A percentile compares a stretch with the other conserved stretches of the same genome.
Evolutionary conservation across 148 eudicot genomes (phyloP).

Genomic region (Nepenthes mirabilis): DNA sequence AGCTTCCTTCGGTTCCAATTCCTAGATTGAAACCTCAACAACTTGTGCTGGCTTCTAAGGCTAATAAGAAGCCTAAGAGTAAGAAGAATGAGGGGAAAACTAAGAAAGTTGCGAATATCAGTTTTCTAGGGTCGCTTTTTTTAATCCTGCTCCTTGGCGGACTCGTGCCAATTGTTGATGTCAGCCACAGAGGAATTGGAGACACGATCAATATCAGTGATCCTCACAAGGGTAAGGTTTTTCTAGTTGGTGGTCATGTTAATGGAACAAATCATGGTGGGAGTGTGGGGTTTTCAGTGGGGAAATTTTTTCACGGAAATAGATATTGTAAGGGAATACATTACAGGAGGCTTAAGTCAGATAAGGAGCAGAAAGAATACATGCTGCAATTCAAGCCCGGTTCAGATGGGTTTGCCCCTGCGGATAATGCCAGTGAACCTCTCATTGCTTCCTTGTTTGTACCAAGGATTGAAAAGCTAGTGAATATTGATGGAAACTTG

Average conservation of each 20-base stretch:
- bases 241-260: slow-evolving; percentile 30
- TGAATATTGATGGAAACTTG: slow-evolving; percentile 94
- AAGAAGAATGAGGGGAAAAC: slow-evolving; percentile 57
- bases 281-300: slow-evolving; percentile 16
- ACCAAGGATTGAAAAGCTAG: slow-evolving; percentile 88
- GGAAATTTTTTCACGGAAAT: slow-evolving; percentile 12
- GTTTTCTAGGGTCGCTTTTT: slow-evolving; percentile 69
- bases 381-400: slow-evolving; percentile 11
- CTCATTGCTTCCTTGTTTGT: slow-evolving; percentile 82
- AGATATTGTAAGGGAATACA: slow-evolving; percentile 5
- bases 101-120: slow-evolving; percentile 89
- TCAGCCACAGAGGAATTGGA: slow-evolving; percentile 37
- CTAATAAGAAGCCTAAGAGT: slow-evolving; percentile 36
- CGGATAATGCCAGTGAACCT: slow-evolving; percentile 59
- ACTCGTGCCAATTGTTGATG: slow-evolving; percentile 59
- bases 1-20: slow-evolving; percentile 79
- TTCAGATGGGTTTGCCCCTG: slow-evolving; percentile 17
- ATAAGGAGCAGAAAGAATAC: slow-evolving; percentile 6
- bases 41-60: slow-evolving; percentile 29
- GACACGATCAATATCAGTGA: slow-evolving; percentile 14
- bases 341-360: slow-evolving; percentile 10
- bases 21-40: slow-evolving; percentile 70
- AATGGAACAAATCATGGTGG: slow-evolving; percentile 18
- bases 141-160: slow-evolving; percentile 76
- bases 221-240: slow-evolving; percentile 38